Percentiles rank a stretch among this genome's conserved stretches.
These are phyloP conservation scores for Ambrosia artemisiifolia DNA, from an alignment of 129 eudicot genomes.

Conservation along the genomic window DNA sequence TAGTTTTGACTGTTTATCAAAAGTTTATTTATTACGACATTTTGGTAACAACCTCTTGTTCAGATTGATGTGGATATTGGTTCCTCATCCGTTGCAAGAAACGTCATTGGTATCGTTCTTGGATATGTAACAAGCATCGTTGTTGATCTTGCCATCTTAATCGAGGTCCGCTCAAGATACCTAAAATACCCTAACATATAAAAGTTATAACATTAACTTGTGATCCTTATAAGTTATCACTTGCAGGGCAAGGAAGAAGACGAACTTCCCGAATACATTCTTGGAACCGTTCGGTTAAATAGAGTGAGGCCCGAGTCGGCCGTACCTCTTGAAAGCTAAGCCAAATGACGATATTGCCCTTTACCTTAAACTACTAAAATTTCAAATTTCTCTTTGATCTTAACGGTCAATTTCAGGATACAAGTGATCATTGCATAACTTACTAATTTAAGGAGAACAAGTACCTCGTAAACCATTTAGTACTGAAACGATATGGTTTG, in stretches of 20 bases:
- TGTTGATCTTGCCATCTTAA: conserved; percentile 92
- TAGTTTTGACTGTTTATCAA: not conserved
- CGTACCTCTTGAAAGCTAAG: conserved; percentile 50
- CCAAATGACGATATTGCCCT: not conserved
- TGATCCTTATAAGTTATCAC: not conserved
- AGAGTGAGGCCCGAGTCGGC: conserved; percentile 72
- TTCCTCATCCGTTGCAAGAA: conserved; percentile 91
- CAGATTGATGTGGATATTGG: conserved; percentile 99
- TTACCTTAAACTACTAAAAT: not conserved
- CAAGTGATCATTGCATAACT: not conserved
- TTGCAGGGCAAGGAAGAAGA: conserved; percentile 72
- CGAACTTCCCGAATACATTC: conserved; percentile 92
- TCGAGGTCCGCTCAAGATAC: conserved; percentile 53
- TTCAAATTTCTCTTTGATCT: not conserved
- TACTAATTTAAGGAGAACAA: not conserved
- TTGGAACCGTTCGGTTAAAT: conserved; percentile 76
- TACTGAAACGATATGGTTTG: too few relatives aligned
- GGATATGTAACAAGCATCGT: conserved; percentile 96
- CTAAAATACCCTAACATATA: not conserved
- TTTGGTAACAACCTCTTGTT: conserved; percentile 1
- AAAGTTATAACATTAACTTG: not conserved
- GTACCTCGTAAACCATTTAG: too few relatives aligned
- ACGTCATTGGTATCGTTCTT: conserved; percentile 87
- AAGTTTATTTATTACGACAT: conserved; percentile 1
- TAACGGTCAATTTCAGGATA: not conserved